Percentiles rank a stretch among this genome's conserved stretches.
These are phyloP conservation scores for Penicillium bovifimosum DNA, from an alignment of 495 filamentous ascomycete species.

Conservation along the genomic window DNA sequence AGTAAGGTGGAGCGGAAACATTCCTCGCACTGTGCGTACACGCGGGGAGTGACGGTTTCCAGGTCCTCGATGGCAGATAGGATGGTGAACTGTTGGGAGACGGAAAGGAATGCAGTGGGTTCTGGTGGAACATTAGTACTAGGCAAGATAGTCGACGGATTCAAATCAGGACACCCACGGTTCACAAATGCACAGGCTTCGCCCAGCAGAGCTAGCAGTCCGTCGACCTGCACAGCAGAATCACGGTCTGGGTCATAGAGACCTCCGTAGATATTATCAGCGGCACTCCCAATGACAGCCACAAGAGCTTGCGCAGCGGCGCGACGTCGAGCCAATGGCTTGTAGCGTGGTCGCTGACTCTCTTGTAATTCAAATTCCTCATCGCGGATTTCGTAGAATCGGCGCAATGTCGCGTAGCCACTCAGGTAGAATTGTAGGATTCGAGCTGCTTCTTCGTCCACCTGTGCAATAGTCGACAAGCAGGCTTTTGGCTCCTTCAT, in stretches of 20 bases:
- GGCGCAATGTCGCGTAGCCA: conserved; percentile 81
- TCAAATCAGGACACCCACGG: conserved; percentile 37
- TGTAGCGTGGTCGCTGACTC: conserved; percentile 39
- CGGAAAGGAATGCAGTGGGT: conserved; percentile 32
- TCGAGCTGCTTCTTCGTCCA: conserved; percentile 71
- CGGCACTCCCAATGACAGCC: conserved; percentile 73
- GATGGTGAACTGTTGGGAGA: conserved; percentile 66
- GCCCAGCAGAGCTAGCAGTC: conserved; percentile 74
- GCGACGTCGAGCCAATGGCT: conserved; percentile 50
- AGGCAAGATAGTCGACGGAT: background rate
- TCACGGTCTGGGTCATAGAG: conserved; percentile 73
- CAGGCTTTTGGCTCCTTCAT: conserved; percentile 61
- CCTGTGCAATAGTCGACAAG: conserved; percentile 56
- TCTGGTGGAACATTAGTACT: conserved; percentile 25
- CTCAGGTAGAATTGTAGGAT: conserved; percentile 78
- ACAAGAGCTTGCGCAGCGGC: conserved; percentile 67
- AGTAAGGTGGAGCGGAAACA: conserved; percentile 55
- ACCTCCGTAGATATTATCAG: conserved; percentile 83
- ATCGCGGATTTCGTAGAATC: conserved; percentile 83
- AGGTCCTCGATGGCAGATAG: conserved; percentile 80
- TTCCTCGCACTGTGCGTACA: conserved; percentile 64
- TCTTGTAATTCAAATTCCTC: conserved; percentile 41
- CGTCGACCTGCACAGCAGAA: conserved; percentile 78
- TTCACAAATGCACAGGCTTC: conserved; percentile 73
- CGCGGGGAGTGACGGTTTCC: conserved; percentile 63